Percentiles rank a stretch among this genome's conserved stretches.
These are phyloP conservation scores for Auriscalpium orientale DNA, from an alignment of 768 basidiomycete species.

Conservation along the genomic window DNA sequence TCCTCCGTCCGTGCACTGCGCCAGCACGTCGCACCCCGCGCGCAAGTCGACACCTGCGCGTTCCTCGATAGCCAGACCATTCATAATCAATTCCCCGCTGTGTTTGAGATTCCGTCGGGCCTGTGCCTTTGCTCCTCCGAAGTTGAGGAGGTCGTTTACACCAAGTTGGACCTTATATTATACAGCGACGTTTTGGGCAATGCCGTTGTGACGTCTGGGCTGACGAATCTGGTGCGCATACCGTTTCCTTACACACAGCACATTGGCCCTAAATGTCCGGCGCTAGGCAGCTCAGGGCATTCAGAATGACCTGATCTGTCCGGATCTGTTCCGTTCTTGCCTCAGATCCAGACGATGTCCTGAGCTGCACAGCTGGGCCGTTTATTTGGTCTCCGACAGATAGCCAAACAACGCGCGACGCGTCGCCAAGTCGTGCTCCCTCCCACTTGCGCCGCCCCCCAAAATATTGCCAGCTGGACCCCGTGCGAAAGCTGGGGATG, in stretches of 20 bases:
- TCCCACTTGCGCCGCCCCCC: too few species aligned
- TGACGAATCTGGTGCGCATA: constrained; percentile 18
- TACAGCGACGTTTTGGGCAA: neutral
- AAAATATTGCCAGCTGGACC: too few species aligned
- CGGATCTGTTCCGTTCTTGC: too few species aligned
- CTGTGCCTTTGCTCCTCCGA: constrained; percentile 34
- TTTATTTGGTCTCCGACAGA: too few species aligned
- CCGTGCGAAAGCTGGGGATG: too few species aligned
- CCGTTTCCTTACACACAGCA: neutral
- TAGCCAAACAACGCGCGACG: too few species aligned
- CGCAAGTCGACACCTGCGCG: constrained; percentile 15
- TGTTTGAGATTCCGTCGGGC: constrained; percentile 11
- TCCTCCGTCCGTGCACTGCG: constrained; percentile 2
- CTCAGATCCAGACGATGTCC: too few species aligned
- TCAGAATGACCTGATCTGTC: too few species aligned
- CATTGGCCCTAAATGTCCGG: too few species aligned
- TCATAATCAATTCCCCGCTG: neutral
- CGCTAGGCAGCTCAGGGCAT: too few species aligned
- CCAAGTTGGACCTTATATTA: constrained; percentile 1
- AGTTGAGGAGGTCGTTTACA: constrained; percentile 6
- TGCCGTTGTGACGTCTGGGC: constrained; percentile 5
- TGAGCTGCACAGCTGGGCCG: too few species aligned
- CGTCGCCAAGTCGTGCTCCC: too few species aligned
- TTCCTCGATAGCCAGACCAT: constrained; percentile 2
- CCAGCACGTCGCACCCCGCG: constrained; percentile 14